These are phyloP conservation scores for Lindgomyces ingoldianus DNA, from an alignment of 495 filamentous ascomycete genomes.

Conservation along the genomic window DNA sequence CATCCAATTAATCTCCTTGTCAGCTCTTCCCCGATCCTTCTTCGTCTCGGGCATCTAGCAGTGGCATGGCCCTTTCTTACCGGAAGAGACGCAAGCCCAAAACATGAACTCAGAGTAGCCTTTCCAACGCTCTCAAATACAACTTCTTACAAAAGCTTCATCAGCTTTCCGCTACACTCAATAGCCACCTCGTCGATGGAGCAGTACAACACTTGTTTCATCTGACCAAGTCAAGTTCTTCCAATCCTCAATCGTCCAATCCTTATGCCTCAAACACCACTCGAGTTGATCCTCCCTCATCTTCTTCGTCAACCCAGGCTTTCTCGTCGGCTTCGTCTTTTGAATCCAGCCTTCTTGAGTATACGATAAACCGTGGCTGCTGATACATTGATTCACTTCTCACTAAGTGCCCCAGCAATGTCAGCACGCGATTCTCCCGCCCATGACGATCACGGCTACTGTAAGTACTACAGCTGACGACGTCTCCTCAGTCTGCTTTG, in stretches of 20 bases:
- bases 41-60: background rate
- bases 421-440: background rate
- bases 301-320: background rate
- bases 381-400: background rate
- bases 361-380: background rate
- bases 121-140: conserved; percentile 2
- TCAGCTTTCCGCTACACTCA: background rate
- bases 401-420: background rate
- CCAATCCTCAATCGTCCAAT: conserved; percentile 10
- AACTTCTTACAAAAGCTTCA: background rate
- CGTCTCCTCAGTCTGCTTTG: background rate
- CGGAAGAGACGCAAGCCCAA: conserved; percentile 8
- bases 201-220: background rate
- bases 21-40: background rate
- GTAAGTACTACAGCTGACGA: background rate
- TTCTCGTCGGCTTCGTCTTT: background rate
- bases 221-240: conserved; percentile 9
- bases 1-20: background rate
- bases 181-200: background rate
- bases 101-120: conserved; percentile 18
- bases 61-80: conserved; percentile 15
- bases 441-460: background rate
- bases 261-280: background rate
- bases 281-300: conserved; percentile 4
- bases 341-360: background rate